Conservation (phyloP, 495 filamentous ascomycete species). For the Hyaloscypha variabilis region DNA sequence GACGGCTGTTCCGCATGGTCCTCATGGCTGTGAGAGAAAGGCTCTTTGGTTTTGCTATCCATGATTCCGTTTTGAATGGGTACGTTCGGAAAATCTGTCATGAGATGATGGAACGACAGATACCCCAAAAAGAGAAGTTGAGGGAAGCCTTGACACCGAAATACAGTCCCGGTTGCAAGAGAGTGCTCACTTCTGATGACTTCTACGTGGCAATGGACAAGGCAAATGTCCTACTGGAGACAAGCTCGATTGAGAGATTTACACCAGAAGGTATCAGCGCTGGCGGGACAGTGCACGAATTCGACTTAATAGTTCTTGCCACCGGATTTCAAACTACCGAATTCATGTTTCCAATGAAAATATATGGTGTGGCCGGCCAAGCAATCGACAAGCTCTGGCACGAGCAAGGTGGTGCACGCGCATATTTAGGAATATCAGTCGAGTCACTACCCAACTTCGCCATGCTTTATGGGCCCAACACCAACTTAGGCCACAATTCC, state of each 20-base stretch:
- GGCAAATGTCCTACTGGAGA: slow-evolving; percentile 55
- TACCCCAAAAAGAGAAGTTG: slow-evolving; percentile 37
- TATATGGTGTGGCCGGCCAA: slow-evolving; percentile 47
- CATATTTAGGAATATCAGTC: slow-evolving; percentile 50
- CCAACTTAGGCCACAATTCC: slow-evolving; percentile 55
- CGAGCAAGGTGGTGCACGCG: slow-evolving; percentile 43
- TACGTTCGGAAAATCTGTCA: not conserved
- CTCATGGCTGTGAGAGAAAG: slow-evolving; percentile 52
- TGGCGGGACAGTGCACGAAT: slow-evolving; percentile 42
- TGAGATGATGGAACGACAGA: slow-evolving; percentile 15
- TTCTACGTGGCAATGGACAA: slow-evolving; percentile 50
- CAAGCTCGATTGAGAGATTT: slow-evolving; percentile 43
- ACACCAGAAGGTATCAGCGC: slow-evolving; percentile 47
- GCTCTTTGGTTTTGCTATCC: slow-evolving; percentile 34
- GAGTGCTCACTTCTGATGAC: slow-evolving; percentile 57
- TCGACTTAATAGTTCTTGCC: slow-evolving; percentile 55
- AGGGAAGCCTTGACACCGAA: slow-evolving; percentile 39
- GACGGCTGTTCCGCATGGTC: slow-evolving; percentile 46
- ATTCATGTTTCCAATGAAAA: slow-evolving; percentile 56
- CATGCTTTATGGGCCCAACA: slow-evolving; percentile 59
- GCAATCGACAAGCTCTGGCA: slow-evolving; percentile 51
- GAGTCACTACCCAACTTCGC: slow-evolving; percentile 57
- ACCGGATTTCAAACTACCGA: slow-evolving; percentile 59
- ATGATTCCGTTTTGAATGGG: slow-evolving; percentile 10
- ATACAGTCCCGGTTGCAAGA: slow-evolving; percentile 56